Evolutionary conservation across 352 stramenopile genomes (phyloP).

Genomic region (Pythium utonaiense): DNA sequence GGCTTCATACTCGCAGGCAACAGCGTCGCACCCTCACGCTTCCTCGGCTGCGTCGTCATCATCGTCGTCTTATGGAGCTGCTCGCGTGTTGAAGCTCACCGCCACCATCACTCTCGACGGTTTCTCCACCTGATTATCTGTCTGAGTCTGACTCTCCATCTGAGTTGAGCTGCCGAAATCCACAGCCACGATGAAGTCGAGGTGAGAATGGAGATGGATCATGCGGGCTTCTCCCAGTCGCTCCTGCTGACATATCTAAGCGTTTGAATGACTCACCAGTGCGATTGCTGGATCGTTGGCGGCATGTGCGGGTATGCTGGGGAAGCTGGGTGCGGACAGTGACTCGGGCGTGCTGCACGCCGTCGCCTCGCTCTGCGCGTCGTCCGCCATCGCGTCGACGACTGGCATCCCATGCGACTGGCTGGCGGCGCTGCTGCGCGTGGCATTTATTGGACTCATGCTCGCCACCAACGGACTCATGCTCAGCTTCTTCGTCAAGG

Average conservation of each 20-base stretch:
- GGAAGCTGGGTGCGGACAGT: slow-evolving; percentile 52
- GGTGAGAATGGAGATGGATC: slow-evolving; percentile 7
- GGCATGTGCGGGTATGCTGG: slow-evolving; percentile 46
- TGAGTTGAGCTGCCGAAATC: not conserved
- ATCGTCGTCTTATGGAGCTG: not conserved
- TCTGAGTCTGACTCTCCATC: slow-evolving; percentile 5
- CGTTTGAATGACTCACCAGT: slow-evolving; percentile 22
- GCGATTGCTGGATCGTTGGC: slow-evolving; percentile 56
- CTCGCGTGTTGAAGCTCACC: not conserved
- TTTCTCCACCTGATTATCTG: slow-evolving; percentile 5
- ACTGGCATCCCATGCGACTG: slow-evolving; percentile 14
- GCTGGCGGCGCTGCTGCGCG: slow-evolving; percentile 32
- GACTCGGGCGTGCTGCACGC: slow-evolving; percentile 24
- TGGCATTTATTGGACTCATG: slow-evolving; percentile 65
- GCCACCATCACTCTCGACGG: slow-evolving; percentile 22
- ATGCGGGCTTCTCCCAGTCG: not conserved
- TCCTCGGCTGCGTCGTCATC: not conserved
- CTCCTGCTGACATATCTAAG: not conserved
- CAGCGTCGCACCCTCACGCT: not conserved
- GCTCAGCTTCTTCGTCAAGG: slow-evolving; percentile 80
- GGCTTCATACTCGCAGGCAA: not conserved
- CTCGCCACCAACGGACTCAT: slow-evolving; percentile 69
- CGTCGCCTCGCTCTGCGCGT: slow-evolving; percentile 16
- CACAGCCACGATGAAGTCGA: slow-evolving; percentile 21
- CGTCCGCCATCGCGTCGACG: not conserved